Conservation (phyloP, 2,329 filamentous ascomycete species). For the Penicillium sp. region DNA sequence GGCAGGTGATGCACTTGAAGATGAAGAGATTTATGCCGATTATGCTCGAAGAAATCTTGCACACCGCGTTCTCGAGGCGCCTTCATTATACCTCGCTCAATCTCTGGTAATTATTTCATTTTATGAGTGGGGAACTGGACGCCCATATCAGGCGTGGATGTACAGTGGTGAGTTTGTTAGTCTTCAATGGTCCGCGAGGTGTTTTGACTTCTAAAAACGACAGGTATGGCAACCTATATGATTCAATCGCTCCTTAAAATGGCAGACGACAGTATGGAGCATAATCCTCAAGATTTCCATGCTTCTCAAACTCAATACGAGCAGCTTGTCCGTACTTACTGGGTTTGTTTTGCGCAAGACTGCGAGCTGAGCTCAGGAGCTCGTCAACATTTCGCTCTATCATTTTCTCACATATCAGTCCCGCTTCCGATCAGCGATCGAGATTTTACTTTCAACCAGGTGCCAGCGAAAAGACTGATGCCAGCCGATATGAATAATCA, state of each 20-base stretch:
- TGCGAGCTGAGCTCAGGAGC: conserved; percentile 43
- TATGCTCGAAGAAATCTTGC: conserved; percentile 39
- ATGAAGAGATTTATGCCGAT: conserved; percentile 36
- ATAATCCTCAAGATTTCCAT: conserved; percentile 39
- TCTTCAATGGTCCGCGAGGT: neutral
- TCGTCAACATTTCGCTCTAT: conserved; percentile 42
- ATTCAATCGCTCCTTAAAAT: conserved; percentile 42
- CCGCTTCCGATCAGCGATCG: conserved; percentile 40
- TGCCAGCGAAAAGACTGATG: conserved; percentile 30
- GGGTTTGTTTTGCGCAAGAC: conserved; percentile 44
- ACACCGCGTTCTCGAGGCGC: conserved; percentile 36
- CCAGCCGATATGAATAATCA: conserved; percentile 33
- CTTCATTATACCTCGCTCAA: conserved; percentile 40
- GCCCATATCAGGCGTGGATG: conserved; percentile 45
- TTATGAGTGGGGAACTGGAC: conserved; percentile 42
- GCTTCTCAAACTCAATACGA: conserved; percentile 40
- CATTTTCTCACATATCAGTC: conserved; percentile 42
- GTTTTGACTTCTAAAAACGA: conserved; percentile 5
- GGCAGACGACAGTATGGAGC: conserved; percentile 43
- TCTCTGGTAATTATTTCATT: conserved; percentile 42
- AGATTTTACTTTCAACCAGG: conserved; percentile 40
- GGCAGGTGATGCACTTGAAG: conserved; percentile 25
- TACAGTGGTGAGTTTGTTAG: conserved; percentile 36
- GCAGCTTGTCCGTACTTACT: conserved; percentile 43
- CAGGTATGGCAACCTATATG: conserved; percentile 46